Conservation (phyloP, 257 asterid genomes). For the Nicotiana obtusifolia region DNA sequence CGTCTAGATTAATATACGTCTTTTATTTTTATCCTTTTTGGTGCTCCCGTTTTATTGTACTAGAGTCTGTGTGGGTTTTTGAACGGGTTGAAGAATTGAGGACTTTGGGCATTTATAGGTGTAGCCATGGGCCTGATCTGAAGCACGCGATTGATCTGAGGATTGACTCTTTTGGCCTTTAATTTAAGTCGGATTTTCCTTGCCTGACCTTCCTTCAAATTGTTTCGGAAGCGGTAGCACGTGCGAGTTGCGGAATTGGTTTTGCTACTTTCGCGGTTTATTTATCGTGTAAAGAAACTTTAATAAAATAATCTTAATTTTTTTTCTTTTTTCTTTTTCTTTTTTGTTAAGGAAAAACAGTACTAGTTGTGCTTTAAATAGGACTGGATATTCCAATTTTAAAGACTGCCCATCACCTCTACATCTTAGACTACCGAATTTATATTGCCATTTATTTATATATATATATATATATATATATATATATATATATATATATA, state of each 20-base stretch:
- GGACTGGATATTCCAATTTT: not conserved
- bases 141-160: not conserved
- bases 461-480: too few species aligned
- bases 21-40: not conserved
- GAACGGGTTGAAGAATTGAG: not conserved
- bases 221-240: not conserved
- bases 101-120: constrained; percentile 7
- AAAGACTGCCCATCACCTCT: not conserved
- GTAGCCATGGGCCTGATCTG: constrained; percentile 12
- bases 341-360: not conserved
- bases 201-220: not conserved
- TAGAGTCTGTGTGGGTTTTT: not conserved
- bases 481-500: too few species aligned
- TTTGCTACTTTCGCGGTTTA: constrained; percentile 10
- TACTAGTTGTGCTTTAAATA: not conserved
- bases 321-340: not conserved
- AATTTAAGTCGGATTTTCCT: not conserved
- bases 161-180: not conserved
- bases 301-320: not conserved
- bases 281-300: not conserved
- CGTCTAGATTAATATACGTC: not conserved
- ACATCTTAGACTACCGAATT: not conserved
- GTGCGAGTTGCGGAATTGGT: not conserved
- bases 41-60: not conserved
- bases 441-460: not conserved